Percentiles rank a stretch among this genome's conserved stretches.
Conservation (phyloP, 208 protist species). For the Leptomonas seymouri region DNA sequence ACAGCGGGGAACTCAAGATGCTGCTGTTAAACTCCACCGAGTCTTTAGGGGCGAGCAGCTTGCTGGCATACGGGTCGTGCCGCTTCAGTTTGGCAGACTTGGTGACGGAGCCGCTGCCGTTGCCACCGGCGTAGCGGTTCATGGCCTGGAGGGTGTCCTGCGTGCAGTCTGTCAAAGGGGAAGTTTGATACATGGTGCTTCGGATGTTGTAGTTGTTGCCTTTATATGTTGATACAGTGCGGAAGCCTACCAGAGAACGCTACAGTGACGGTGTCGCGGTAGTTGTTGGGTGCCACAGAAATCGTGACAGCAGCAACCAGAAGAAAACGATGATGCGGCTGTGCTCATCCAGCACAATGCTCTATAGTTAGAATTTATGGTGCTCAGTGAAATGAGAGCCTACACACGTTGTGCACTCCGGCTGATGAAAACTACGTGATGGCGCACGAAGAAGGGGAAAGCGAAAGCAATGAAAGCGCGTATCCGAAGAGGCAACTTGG, state of each 20-base stretch:
- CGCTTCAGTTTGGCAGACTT: constrained; percentile 25
- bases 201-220: neutral
- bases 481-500: neutral
- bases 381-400: too few species aligned
- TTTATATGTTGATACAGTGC: too few species aligned
- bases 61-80: constrained; percentile 68
- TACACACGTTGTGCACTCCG: too few species aligned
- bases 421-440: neutral
- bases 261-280: too few species aligned
- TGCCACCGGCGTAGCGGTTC: constrained; percentile 39
- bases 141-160: constrained; percentile 56
- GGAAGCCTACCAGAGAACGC: neutral
- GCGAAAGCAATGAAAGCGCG: neutral
- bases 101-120: constrained; percentile 10
- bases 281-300: too few species aligned
- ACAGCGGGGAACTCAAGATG: constrained; percentile 28
- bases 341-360: too few species aligned
- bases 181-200: constrained; percentile 12
- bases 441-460: neutral
- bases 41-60: constrained; percentile 51
- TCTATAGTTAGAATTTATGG: too few species aligned
- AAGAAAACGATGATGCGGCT: too few species aligned
- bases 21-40: constrained; percentile 33
- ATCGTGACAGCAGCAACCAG: too few species aligned
- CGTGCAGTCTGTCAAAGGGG: constrained; percentile 69